Conservation (phyloP, 176 grass and related monocot genomes). For the Hordeum marinum region DNA sequence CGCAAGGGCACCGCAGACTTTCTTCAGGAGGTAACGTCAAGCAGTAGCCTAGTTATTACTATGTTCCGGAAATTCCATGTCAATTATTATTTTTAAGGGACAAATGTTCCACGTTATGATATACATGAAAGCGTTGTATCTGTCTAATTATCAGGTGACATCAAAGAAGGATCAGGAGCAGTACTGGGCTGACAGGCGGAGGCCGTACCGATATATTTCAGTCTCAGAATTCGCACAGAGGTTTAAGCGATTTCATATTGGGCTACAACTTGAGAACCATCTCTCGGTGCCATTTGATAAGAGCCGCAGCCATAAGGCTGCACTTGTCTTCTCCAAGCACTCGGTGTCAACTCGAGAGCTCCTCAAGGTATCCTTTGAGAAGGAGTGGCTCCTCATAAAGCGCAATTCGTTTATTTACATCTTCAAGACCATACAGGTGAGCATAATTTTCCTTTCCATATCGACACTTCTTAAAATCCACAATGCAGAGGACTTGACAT, state of each 20-base stretch:
- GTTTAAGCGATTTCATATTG: conserved; percentile 68
- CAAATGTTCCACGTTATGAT: background rate
- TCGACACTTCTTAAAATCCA: background rate
- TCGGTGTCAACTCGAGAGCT: conserved; percentile 69
- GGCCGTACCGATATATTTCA: conserved; percentile 78
- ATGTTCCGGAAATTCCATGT: conserved; percentile 1
- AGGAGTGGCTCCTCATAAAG: conserved; percentile 98
- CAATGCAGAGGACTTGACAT: background rate
- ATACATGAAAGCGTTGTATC: background rate
- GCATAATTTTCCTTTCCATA: background rate
- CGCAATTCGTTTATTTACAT: conserved; percentile 96
- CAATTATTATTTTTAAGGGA: background rate
- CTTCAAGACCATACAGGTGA: conserved; percentile 85
- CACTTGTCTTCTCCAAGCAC: conserved; percentile 74
- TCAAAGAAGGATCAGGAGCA: conserved; percentile 98
- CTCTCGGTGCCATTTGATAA: conserved; percentile 80
- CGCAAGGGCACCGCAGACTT: conserved; percentile 98
- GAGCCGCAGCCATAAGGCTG: conserved; percentile 61
- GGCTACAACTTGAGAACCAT: conserved; percentile 81
- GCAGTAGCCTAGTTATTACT: background rate
- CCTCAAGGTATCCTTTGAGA: conserved; percentile 75
- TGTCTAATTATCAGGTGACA: conserved; percentile 54
- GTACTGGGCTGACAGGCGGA: conserved; percentile 75
- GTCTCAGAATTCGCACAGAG: conserved; percentile 67
- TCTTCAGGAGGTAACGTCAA: conserved; percentile 76